A percentile compares a stretch with the other conserved stretches of the same genome.
Evolutionary conservation across 306 rosid genomes (phyloP).

Genomic region (Vigna unguiculata): DNA sequence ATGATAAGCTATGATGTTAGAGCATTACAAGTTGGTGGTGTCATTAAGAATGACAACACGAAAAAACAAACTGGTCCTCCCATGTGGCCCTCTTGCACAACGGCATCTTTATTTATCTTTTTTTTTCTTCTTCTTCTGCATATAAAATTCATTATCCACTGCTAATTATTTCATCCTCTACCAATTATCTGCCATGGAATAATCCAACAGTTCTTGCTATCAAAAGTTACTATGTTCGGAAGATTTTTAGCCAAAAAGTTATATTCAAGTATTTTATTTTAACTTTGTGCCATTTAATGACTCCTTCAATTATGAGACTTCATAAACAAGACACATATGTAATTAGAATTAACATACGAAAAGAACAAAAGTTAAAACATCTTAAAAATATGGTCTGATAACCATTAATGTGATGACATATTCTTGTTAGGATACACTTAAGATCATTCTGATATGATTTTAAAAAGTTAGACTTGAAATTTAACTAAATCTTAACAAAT

Average conservation of each 20-base stretch:
- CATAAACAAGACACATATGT: no score
- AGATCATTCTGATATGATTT: no score
- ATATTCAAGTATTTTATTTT: no score
- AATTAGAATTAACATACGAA: no score
- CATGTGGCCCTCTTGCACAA: constrained; percentile 53
- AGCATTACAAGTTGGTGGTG: constrained; percentile 57
- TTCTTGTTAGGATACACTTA: no score
- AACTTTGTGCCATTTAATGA: no score
- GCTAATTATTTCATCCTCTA: constrained; percentile 43
- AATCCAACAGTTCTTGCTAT: constrained; percentile 47
- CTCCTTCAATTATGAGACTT: no score
- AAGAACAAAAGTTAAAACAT: no score
- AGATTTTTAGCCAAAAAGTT: not conserved
- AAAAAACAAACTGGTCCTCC: constrained; percentile 49
- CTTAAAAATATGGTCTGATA: no score
- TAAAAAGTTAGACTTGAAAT: no score
- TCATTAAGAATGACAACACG: constrained; percentile 52
- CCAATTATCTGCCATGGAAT: constrained; percentile 45
- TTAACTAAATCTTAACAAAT: no score
- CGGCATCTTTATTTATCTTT: constrained; percentile 43
- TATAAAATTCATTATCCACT: constrained; percentile 33
- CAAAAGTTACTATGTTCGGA: constrained; percentile 33
- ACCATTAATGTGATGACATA: no score
- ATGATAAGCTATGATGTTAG: constrained; percentile 59
- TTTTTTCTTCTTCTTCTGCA: constrained; percentile 12